A percentile compares a stretch with the other conserved stretches of the same genome.
Evolutionary conservation across 768 basidiomycete species (phyloP).

Genomic region (Plicaturopsis crispa): DNA sequence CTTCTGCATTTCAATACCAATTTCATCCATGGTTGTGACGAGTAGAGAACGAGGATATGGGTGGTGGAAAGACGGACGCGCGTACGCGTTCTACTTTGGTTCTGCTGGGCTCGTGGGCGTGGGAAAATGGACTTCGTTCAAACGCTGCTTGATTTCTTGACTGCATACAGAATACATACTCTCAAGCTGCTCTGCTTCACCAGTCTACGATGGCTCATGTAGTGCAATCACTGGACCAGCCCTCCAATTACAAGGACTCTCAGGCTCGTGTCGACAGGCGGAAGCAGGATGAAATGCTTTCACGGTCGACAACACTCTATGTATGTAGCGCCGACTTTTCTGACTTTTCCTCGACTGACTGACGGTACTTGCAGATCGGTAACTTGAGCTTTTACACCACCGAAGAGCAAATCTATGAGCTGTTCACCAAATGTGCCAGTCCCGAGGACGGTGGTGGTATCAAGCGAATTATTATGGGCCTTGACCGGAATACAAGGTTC

Average conservation of each 20-base stretch:
- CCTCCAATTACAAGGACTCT: constrained; percentile 96
- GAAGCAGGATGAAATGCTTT: constrained; percentile 72
- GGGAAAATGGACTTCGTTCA: too few relatives aligned
- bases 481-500: constrained; percentile 83
- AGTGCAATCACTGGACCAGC: constrained; percentile 79
- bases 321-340: constrained; percentile 44
- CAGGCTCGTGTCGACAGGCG: constrained; percentile 74
- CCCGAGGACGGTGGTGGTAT: constrained; percentile 85
- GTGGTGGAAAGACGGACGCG: constrained; percentile 5
- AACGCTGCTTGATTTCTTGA: neutral
- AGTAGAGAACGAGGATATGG: constrained; percentile 10
- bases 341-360: constrained; percentile 14
- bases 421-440: constrained; percentile 85
- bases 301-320: constrained; percentile 85
- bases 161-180: constrained; percentile 4
- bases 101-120: too few relatives aligned
- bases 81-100: constrained; percentile 1
- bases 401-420: constrained; percentile 92
- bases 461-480: constrained; percentile 92
- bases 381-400: constrained; percentile 93
- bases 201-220: constrained; percentile 70
- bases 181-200: constrained; percentile 7
- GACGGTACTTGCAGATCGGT: constrained; percentile 51
- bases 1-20: constrained; percentile 78
- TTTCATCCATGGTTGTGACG: constrained; percentile 75